Evolutionary conservation across 2,329 filamentous ascomycete genomes (phyloP).

Genomic region (Trichoderma atroviride): DNA sequence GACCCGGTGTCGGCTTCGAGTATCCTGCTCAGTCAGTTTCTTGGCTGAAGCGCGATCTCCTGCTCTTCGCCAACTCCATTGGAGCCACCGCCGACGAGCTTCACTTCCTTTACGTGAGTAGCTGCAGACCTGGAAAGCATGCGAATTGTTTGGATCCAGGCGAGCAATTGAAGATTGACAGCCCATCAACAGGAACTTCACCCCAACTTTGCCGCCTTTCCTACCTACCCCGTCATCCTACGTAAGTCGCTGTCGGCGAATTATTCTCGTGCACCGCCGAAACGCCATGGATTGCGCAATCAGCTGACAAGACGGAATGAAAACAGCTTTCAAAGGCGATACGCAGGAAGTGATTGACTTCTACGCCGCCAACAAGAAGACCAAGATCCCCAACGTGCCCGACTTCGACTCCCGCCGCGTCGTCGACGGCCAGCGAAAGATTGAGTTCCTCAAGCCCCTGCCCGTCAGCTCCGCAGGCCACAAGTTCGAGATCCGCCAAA

Average conservation of each 20-base stretch:
- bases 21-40: slow-evolving; percentile 75
- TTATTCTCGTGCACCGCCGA: neutral
- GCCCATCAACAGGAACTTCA: slow-evolving; percentile 70
- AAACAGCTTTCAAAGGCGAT: slow-evolving; percentile 72
- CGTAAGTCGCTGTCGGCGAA: slow-evolving; percentile 50
- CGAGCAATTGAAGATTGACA: neutral
- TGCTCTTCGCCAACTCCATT: slow-evolving; percentile 90
- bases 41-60: slow-evolving; percentile 84
- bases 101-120: slow-evolving; percentile 81
- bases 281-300: neutral
- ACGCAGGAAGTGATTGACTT: slow-evolving; percentile 81
- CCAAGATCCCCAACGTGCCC: slow-evolving; percentile 74
- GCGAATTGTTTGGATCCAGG: neutral
- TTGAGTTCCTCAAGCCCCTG: slow-evolving; percentile 75
- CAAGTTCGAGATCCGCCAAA: slow-evolving; percentile 75
- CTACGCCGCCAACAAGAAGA: slow-evolving; percentile 68
- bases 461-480: slow-evolving; percentile 71
- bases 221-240: slow-evolving; percentile 82
- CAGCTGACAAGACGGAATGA: neutral
- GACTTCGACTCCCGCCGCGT: slow-evolving; percentile 73
- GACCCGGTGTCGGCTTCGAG: slow-evolving; percentile 71
- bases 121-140: neutral
- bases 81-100: slow-evolving; percentile 84
- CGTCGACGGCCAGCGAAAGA: slow-evolving; percentile 81
- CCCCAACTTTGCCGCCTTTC: slow-evolving; percentile 83